Percentiles rank a stretch among this genome's conserved stretches.
Evolutionary conservation across 2,329 filamentous ascomycete genomes (phyloP).

Genomic region (Leptographium galeiforme): DNA sequence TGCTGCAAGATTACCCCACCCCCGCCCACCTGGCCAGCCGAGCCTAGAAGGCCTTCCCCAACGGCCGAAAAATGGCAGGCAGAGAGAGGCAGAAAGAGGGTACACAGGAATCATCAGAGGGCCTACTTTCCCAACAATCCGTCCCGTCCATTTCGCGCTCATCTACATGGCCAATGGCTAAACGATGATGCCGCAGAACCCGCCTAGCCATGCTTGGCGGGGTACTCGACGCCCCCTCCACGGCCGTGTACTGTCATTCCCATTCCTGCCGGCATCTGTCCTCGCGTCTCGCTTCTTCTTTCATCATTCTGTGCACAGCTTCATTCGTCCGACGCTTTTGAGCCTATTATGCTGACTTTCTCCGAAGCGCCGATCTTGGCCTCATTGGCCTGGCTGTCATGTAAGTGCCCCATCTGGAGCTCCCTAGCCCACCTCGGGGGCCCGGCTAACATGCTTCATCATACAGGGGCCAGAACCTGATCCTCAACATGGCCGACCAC

Average conservation of each 20-base stretch:
- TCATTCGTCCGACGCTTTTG: no score
- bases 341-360: slow-evolving; percentile 37
- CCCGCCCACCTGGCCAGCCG: slow-evolving; percentile 7
- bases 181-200: slow-evolving; percentile 36
- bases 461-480: slow-evolving; percentile 64
- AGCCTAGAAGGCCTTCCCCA: background rate
- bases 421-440: background rate
- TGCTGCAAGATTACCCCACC: slow-evolving; percentile 10
- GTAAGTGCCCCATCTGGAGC: slow-evolving; percentile 27
- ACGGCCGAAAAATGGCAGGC: no score
- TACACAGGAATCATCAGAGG: background rate
- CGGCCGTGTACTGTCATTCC: slow-evolving; percentile 4
- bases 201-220: slow-evolving; percentile 61
- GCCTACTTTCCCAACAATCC: background rate
- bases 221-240: slow-evolving; percentile 29
- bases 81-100: no score
- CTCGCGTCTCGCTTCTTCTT: background rate
- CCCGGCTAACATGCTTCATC: slow-evolving; percentile 1
- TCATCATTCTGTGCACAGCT: no score
- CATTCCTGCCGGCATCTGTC: background rate
- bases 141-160: background rate
- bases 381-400: slow-evolving; percentile 89
- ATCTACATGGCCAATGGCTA: slow-evolving; percentile 1
- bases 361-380: slow-evolving; percentile 69
- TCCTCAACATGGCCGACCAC: slow-evolving; percentile 79